Evolutionary conservation across 495 filamentous ascomycete genomes (phyloP).

Genomic region (Aspergillus hancockii): DNA sequence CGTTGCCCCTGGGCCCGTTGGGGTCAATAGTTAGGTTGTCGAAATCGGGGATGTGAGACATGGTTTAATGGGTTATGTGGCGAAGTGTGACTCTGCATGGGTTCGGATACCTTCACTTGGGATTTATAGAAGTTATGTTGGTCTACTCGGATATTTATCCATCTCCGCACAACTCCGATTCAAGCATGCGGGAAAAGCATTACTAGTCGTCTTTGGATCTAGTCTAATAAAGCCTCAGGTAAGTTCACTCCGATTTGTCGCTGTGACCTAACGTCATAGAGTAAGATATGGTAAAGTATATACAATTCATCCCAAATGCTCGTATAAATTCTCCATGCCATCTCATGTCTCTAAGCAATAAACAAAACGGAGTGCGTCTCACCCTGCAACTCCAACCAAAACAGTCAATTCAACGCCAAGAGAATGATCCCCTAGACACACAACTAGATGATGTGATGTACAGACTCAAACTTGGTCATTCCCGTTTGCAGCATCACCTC

Average conservation of each 20-base stretch:
- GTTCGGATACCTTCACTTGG: not conserved
- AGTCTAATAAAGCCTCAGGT: not conserved
- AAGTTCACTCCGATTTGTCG: not conserved
- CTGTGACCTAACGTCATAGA: not conserved
- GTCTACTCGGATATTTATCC: conserved; percentile 11
- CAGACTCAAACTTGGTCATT: conserved; percentile 1
- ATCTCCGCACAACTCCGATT: not conserved
- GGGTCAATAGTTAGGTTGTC: conserved; percentile 46
- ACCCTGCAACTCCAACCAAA: not conserved
- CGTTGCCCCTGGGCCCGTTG: conserved; percentile 46
- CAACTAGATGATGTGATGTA: not conserved
- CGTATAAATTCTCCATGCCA: not conserved
- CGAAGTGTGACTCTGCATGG: not conserved
- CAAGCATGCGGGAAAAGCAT: conserved; percentile 1
- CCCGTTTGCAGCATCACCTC: conserved; percentile 16
- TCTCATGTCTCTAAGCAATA: not conserved
- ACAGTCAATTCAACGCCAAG: not conserved
- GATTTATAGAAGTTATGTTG: conserved; percentile 5
- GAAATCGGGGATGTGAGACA: conserved; percentile 35
- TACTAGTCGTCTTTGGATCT: not conserved
- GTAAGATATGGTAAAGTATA: not conserved
- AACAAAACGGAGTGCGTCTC: not conserved
- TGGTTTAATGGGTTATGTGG: conserved; percentile 3
- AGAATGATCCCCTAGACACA: not conserved
- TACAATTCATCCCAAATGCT: not conserved